Evolutionary conservation across 176 grass and related monocot genomes (phyloP).

Genomic region (Raddia guianensis): DNA sequence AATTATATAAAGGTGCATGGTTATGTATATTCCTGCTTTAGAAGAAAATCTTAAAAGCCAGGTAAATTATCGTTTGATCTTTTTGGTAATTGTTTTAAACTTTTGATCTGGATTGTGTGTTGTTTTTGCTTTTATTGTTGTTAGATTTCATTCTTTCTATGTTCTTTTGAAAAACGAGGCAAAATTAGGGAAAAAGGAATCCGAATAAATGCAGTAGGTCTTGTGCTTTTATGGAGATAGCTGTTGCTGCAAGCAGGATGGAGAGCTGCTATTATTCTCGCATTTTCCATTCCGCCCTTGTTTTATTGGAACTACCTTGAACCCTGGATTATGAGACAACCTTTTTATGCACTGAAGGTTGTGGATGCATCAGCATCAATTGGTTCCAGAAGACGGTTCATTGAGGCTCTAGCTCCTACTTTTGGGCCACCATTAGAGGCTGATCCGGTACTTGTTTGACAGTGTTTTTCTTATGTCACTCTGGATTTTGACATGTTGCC

Average conservation of each 20-base stretch:
- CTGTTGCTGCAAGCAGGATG: background rate
- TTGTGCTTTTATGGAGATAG: constrained; percentile 10
- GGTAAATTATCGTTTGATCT: constrained; percentile 46
- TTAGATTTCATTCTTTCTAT: constrained; percentile 20
- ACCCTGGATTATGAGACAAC: background rate
- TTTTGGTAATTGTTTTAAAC: constrained; percentile 17
- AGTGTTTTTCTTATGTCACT: constrained; percentile 28
- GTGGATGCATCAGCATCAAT: constrained; percentile 88
- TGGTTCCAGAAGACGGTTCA: constrained; percentile 91
- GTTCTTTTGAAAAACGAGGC: background rate
- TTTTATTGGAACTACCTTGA: background rate
- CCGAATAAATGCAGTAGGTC: constrained; percentile 14
- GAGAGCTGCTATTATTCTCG: constrained; percentile 4
- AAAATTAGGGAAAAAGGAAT: background rate
- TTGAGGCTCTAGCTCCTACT: constrained; percentile 74
- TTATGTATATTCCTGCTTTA: constrained; percentile 72
- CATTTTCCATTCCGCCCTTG: constrained; percentile 11
- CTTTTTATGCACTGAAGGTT: constrained; percentile 54
- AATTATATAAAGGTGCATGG: constrained; percentile 79
- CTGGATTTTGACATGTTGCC: constrained; percentile 13
- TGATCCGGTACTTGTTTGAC: constrained; percentile 62
- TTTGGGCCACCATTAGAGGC: constrained; percentile 92
- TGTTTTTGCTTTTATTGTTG: constrained; percentile 2
- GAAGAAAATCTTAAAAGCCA: constrained; percentile 74
- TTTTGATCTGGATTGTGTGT: constrained; percentile 11